phyloP scores from a whole-genome alignment of 1,139 yeast genomes.

The Meyerozyma carpophila region DNA sequence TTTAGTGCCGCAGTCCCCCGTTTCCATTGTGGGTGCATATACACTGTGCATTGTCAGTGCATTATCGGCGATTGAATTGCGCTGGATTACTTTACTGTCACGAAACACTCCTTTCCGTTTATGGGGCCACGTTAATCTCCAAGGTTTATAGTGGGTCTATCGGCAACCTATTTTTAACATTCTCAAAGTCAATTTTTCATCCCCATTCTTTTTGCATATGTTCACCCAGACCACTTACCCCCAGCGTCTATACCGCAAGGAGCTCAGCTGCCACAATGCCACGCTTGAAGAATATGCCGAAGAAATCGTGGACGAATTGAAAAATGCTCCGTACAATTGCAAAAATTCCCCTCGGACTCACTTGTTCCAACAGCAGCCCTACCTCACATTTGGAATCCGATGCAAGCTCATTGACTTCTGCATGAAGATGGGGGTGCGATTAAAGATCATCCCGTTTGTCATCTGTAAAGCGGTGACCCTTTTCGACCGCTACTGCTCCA shows the following conservation, averaged over 20 bases:
- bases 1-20: too few species aligned
- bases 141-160: not conserved
- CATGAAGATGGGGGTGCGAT: slow-evolving; percentile 51
- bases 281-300: slow-evolving; percentile 47
- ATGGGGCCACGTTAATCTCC: not conserved
- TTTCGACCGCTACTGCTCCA: slow-evolving; percentile 63
- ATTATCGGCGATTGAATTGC: not conserved
- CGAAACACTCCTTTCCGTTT: not conserved
- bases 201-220: slow-evolving; percentile 1
- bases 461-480: slow-evolving; percentile 53
- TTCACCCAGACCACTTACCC: slow-evolving; percentile 43
- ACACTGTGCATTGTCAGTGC: not conserved
- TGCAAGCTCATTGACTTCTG: slow-evolving; percentile 51
- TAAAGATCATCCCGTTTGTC: slow-evolving; percentile 56
- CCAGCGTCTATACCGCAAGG: slow-evolving; percentile 43
- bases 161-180: not conserved
- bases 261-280: slow-evolving; percentile 41
- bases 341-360: not conserved
- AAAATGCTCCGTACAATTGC: slow-evolving; percentile 1
- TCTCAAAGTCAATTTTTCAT: not conserved
- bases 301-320: slow-evolving; percentile 43
- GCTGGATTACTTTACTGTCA: not conserved
- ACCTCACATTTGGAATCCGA: slow-evolving; percentile 47
- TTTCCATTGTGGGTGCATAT: too few species aligned
- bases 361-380: slow-evolving; percentile 62